Percentiles rank a stretch among this genome's conserved stretches.
These are phyloP conservation scores for Penicillium goetzii DNA, from an alignment of 495 filamentous ascomycete genomes.

Conservation along the genomic window DNA sequence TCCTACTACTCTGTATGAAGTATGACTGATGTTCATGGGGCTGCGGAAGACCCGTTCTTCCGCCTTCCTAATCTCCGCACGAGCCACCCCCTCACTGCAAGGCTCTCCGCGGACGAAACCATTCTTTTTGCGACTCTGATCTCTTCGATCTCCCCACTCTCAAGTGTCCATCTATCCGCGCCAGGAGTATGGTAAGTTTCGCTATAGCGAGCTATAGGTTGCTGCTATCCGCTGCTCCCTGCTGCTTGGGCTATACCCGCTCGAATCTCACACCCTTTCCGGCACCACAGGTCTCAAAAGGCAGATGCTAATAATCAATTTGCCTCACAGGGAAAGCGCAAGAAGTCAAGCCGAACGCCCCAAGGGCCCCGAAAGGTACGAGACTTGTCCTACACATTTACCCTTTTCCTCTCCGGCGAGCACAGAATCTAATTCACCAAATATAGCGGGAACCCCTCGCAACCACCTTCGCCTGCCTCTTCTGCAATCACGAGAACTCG, in stretches of 20 bases:
- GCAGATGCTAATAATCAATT: slow-evolving; percentile 1
- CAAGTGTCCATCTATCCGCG: background rate
- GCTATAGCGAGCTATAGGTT: background rate
- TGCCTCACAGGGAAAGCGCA: slow-evolving; percentile 78
- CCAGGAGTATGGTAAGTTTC: slow-evolving; percentile 26
- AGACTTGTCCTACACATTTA: background rate
- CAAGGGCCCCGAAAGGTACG: slow-evolving; percentile 80
- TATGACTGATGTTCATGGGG: background rate
- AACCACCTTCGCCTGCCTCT: slow-evolving; percentile 90
- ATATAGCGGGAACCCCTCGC: slow-evolving; percentile 81
- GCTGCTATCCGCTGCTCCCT: background rate
- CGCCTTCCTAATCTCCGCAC: slow-evolving; percentile 25
- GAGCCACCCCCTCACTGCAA: slow-evolving; percentile 21
- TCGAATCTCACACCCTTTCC: background rate
- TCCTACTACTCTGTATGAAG: background rate
- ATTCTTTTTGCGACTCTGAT: slow-evolving; percentile 2
- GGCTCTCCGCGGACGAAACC: slow-evolving; percentile 3
- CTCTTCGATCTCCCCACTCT: background rate
- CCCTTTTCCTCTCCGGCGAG: background rate
- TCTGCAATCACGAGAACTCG: slow-evolving; percentile 96
- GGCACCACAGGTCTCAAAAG: background rate
- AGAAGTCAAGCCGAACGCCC: slow-evolving; percentile 87
- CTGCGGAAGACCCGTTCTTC: slow-evolving; percentile 22
- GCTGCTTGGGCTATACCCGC: background rate
- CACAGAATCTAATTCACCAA: slow-evolving; percentile 9